Evolutionary conservation across 495 filamentous ascomycete species (phyloP).

Genomic region (Tuber microsphaerosporum): DNA sequence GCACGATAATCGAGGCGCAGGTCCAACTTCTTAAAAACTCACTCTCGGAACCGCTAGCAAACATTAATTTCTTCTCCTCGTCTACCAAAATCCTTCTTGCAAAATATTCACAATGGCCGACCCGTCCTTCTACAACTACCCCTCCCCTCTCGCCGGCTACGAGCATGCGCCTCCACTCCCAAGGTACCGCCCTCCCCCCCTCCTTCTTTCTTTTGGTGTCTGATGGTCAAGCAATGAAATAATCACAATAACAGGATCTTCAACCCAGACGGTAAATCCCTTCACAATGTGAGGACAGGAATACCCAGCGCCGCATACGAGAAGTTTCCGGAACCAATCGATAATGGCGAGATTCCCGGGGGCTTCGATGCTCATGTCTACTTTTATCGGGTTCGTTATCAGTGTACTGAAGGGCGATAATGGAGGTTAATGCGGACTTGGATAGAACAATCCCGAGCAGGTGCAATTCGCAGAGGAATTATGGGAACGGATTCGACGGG

Average conservation of each 20-base stretch:
- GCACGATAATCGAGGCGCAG: not conserved
- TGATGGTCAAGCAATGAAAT: not conserved
- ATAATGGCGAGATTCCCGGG: constrained; percentile 52
- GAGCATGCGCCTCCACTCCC: constrained; percentile 57
- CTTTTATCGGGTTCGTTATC: constrained; percentile 51
- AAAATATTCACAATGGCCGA: constrained; percentile 32
- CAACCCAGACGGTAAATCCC: constrained; percentile 60
- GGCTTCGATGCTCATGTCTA: constrained; percentile 77
- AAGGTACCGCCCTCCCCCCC: constrained; percentile 44
- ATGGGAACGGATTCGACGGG: constrained; percentile 68
- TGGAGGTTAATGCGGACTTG: not conserved
- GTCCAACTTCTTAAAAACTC: not conserved
- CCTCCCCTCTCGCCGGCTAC: constrained; percentile 63
- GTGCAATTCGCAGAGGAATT: constrained; percentile 60
- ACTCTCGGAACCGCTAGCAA: not conserved
- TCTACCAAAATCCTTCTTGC: too few species aligned
- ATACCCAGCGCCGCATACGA: constrained; percentile 58
- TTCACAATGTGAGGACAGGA: constrained; percentile 54
- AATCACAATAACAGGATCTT: constrained; percentile 39
- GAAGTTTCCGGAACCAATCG: constrained; percentile 57
- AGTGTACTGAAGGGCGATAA: not conserved
- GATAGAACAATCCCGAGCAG: constrained; percentile 55
- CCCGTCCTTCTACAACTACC: constrained; percentile 48
- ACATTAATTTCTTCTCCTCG: not conserved
- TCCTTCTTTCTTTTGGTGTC: not conserved